A percentile compares a stretch with the other conserved stretches of the same genome.
Evolutionary conservation across 1,284 basidiomycete genomes (phyloP).

Genomic region (Trichosporon coremiiforme): DNA sequence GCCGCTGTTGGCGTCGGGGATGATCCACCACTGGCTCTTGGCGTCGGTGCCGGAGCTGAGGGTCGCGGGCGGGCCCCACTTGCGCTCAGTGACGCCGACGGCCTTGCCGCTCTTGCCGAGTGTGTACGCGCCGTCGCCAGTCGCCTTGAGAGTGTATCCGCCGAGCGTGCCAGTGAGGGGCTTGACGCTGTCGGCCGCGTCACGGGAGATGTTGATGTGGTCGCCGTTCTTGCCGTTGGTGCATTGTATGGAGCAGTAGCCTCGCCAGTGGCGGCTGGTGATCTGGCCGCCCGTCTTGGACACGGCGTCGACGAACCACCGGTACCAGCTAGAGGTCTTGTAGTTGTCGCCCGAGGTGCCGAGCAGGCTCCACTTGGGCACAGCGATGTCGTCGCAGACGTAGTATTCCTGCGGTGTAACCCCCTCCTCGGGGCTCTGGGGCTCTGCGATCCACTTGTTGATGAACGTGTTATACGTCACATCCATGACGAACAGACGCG

Average conservation of each 20-base stretch:
- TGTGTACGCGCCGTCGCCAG: slow-evolving; percentile 27
- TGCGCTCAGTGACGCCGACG: slow-evolving; percentile 21
- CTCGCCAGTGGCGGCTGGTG: slow-evolving; percentile 22
- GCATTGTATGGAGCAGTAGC: slow-evolving; percentile 30
- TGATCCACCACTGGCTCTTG: slow-evolving; percentile 2
- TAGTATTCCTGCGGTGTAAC: slow-evolving; percentile 25
- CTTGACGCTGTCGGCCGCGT: neutral
- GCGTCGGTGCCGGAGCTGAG: neutral
- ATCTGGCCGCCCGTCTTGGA: slow-evolving; percentile 16
- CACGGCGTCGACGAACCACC: slow-evolving; percentile 25
- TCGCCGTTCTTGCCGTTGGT: slow-evolving; percentile 20
- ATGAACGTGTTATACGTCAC: slow-evolving; percentile 28
- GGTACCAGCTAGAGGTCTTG: slow-evolving; percentile 25
- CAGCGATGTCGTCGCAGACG: slow-evolving; percentile 21
- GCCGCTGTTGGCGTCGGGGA: neutral
- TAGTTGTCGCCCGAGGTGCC: slow-evolving; percentile 29
- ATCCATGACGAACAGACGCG: slow-evolving; percentile 28
- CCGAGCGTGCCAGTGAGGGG: slow-evolving; percentile 5
- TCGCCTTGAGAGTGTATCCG: slow-evolving; percentile 11
- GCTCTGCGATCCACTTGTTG: slow-evolving; percentile 29
- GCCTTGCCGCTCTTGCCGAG: neutral
- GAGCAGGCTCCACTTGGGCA: slow-evolving; percentile 24
- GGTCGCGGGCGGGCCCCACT: slow-evolving; percentile 17
- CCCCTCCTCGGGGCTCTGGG: slow-evolving; percentile 20
- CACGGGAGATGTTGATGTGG: slow-evolving; percentile 25